A percentile compares a stretch with the other conserved stretches of the same genome.
phyloP scores from a whole-genome alignment of 1,284 basidiomycete genomes.

The Naganishia albida region DNA sequence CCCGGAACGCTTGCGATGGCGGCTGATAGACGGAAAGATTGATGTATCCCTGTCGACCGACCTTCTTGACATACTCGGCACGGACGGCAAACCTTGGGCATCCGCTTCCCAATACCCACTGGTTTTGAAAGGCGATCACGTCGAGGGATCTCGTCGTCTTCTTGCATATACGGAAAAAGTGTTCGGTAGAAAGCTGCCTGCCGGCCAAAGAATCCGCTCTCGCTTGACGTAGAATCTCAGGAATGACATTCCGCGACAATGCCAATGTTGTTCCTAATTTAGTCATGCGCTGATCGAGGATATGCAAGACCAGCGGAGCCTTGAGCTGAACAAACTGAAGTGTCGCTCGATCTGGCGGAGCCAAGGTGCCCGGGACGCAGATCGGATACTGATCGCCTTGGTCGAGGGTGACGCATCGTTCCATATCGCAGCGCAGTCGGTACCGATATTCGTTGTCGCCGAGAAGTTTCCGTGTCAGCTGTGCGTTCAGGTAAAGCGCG shows the following conservation, averaged over 20 bases:
- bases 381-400: conserved; percentile 88
- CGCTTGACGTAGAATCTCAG: conserved; percentile 71
- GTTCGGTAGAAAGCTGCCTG: conserved; percentile 71
- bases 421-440: conserved; percentile 92
- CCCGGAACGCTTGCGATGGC: conserved; percentile 26
- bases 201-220: conserved; percentile 28
- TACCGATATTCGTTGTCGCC: conserved; percentile 99
- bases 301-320: conserved; percentile 90
- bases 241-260: conserved; percentile 81
- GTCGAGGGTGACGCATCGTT: conserved; percentile 86
- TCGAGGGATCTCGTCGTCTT: conserved; percentile 87
- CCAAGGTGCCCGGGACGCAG: conserved; percentile 80
- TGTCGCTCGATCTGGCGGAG: conserved; percentile 75
- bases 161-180: conserved; percentile 86
- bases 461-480: conserved; percentile 82
- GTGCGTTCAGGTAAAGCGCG: conserved; percentile 82
- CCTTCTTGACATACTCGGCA: conserved; percentile 94
- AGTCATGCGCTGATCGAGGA: conserved; percentile 87
- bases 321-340: conserved; percentile 93
- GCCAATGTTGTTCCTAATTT: conserved; percentile 95
- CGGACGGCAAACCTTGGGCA: conserved; percentile 88
- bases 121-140: conserved; percentile 85
- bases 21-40: conserved; percentile 46
- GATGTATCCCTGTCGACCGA: conserved; percentile 94
- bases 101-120: conserved; percentile 98